phyloP scores from a whole-genome alignment of 257 asterid species.

The Gentiana dahurica region DNA sequence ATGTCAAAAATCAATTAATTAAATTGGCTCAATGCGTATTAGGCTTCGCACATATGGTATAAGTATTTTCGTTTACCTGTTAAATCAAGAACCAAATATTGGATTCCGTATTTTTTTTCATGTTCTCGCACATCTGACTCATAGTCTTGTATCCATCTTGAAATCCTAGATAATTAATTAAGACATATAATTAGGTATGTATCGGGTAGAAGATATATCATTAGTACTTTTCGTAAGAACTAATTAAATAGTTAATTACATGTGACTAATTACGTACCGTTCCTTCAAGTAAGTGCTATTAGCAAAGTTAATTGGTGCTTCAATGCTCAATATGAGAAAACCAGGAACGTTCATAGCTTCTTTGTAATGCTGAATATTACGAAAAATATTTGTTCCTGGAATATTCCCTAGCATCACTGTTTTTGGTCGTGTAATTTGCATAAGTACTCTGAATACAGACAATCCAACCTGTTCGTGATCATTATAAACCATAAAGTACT shows the following conservation, averaged over 20 bases:
- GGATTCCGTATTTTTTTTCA: slow-evolving; percentile 30
- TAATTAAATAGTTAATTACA: too few relatives aligned
- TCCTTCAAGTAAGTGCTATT: slow-evolving; percentile 79
- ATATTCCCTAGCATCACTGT: slow-evolving; percentile 65
- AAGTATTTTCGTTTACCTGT: slow-evolving; percentile 34
- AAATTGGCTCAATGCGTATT: too few relatives aligned
- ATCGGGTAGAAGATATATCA: too few relatives aligned
- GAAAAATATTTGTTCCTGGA: slow-evolving; percentile 65
- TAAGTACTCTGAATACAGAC: slow-evolving; percentile 55
- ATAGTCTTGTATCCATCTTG: slow-evolving; percentile 70
- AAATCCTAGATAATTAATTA: slow-evolving; percentile 25
- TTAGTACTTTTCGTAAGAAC: not conserved
- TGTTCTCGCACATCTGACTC: slow-evolving; percentile 30
- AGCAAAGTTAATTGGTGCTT: slow-evolving; percentile 82
- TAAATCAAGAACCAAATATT: slow-evolving; percentile 57
- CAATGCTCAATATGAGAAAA: slow-evolving; percentile 55
- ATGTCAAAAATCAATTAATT: too few relatives aligned
- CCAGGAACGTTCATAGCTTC: slow-evolving; percentile 56
- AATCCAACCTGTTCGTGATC: slow-evolving; percentile 49
- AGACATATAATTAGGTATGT: too few relatives aligned
- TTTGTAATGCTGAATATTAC: slow-evolving; percentile 59
- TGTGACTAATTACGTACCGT: slow-evolving; percentile 27
- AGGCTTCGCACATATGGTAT: too few relatives aligned
- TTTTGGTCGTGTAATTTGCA: slow-evolving; percentile 81
- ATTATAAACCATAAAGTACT: not conserved